A percentile compares a stretch with the other conserved stretches of the same genome.
phyloP scores from a whole-genome alignment of 139 green algal genomes.

The Chlorella sp. region DNA sequence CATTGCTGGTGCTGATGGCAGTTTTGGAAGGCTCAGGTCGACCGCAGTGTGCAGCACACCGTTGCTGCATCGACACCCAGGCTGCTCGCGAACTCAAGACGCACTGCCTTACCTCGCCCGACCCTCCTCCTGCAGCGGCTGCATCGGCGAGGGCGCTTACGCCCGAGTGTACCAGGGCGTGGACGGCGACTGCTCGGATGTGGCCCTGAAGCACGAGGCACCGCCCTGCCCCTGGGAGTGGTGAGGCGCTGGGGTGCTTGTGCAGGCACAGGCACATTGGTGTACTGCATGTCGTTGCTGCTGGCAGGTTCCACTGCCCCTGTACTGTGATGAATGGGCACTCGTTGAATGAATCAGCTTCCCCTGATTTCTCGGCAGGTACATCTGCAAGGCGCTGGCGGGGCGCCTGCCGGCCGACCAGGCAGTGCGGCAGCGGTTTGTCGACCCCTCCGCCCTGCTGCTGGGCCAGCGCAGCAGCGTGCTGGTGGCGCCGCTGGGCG shows the following conservation, averaged over 20 bases:
- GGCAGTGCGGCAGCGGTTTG: constrained; percentile 9
- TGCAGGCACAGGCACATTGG: no score
- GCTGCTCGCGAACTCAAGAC: no score
- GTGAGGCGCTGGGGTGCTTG: constrained; percentile 30
- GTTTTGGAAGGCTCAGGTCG: no score
- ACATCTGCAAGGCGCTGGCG: constrained; percentile 52
- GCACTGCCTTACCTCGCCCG: no score
- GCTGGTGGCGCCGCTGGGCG: constrained; percentile 48
- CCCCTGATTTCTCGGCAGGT: constrained; percentile 18
- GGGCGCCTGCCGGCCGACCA: constrained; percentile 2
- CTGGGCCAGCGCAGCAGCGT: constrained; percentile 32
- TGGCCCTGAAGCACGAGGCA: constrained; percentile 52
- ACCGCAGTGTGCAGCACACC: no score
- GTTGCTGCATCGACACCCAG: no score
- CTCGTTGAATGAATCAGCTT: no score
- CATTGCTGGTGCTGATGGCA: no score
- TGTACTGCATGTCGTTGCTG: no score
- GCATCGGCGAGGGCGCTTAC: constrained; percentile 51
- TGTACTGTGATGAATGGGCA: no score
- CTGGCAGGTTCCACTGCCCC: no score
- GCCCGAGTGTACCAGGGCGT: constrained; percentile 45
- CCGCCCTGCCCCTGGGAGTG: constrained; percentile 61
- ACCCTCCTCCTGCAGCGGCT: neutral
- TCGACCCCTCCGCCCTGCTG: constrained; percentile 37
- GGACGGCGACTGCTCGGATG: constrained; percentile 28